A percentile compares a stretch with the other conserved stretches of the same genome.
Evolutionary conservation across 257 asterid species (phyloP).

Genomic region (Nicotiana benthamiana): DNA sequence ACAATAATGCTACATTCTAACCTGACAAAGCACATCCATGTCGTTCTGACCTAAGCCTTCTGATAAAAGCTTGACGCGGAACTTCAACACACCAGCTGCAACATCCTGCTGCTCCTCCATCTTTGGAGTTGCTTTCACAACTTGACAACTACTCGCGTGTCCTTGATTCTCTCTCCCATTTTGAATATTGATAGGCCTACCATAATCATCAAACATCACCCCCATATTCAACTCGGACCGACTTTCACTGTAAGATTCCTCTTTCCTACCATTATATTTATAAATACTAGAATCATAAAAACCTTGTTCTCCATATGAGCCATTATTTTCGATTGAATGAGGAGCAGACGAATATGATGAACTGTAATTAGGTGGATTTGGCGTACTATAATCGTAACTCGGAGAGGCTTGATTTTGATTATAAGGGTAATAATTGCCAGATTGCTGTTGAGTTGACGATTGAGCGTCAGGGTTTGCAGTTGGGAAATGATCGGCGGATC

Average conservation of each 20-base stretch:
- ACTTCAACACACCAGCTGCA: conserved; percentile 62
- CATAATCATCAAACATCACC: conserved; percentile 85
- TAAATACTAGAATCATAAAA: conserved; percentile 43
- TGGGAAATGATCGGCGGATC: conserved; percentile 18
- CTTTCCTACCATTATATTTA: conserved; percentile 46
- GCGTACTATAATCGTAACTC: conserved; percentile 24
- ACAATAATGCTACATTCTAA: conserved; percentile 10
- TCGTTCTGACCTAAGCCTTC: conserved; percentile 72
- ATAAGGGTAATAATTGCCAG: conserved; percentile 22
- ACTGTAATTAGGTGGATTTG: conserved; percentile 2
- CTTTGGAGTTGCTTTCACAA: conserved; percentile 70
- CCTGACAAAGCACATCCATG: conserved; percentile 90
- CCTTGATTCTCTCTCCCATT: conserved; percentile 34
- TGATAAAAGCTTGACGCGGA: conserved; percentile 62
- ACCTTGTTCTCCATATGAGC: conserved; percentile 36
- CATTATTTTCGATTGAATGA: conserved; percentile 24
- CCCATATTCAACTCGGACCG: conserved; percentile 14
- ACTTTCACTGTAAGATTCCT: conserved; percentile 37
- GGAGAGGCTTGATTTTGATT: conserved; percentile 16
- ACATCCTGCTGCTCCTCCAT: conserved; percentile 56
- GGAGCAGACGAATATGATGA: conserved; percentile 18
- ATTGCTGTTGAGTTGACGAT: conserved; percentile 12
- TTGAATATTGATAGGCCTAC: conserved; percentile 58
- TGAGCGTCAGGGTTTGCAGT: too few species aligned
- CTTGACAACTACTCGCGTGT: conserved; percentile 28